phyloP scores from a whole-genome alignment of 2,329 filamentous ascomycete species.

The Claviceps pazoutovae region DNA sequence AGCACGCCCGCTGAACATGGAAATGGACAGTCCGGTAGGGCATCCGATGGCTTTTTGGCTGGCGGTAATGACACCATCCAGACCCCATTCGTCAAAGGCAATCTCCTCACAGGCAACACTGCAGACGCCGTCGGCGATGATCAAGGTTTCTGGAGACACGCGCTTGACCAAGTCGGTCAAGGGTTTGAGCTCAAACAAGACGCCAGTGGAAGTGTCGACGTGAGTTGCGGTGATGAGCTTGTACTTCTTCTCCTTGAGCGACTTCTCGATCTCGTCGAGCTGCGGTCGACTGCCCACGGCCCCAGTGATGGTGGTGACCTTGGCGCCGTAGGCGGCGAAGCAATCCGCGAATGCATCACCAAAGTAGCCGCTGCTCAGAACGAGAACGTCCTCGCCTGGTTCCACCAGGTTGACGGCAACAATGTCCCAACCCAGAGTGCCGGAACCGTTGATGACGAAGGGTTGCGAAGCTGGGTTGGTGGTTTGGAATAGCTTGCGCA shows the following conservation, averaged over 20 bases:
- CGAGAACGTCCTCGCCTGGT: conserved; percentile 76
- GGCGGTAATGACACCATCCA: conserved; percentile 87
- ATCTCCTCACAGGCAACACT: conserved; percentile 95
- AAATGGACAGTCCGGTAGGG: conserved; percentile 84
- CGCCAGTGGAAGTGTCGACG: conserved; percentile 93
- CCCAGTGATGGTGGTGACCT: conserved; percentile 78
- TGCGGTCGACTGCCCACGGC: conserved; percentile 80
- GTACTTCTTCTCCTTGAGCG: conserved; percentile 80
- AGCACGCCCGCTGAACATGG: conserved; percentile 83
- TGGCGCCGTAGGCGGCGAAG: conserved; percentile 78
- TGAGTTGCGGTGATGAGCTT: conserved; percentile 92
- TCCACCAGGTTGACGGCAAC: conserved; percentile 90
- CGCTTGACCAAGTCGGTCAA: conserved; percentile 70
- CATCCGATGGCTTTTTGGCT: conserved; percentile 95
- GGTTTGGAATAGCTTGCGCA: conserved; percentile 90
- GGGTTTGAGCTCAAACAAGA: conserved; percentile 78
- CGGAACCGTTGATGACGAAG: conserved; percentile 85
- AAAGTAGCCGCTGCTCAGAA: conserved; percentile 95
- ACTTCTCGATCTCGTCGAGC: conserved; percentile 74
- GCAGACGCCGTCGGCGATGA: conserved; percentile 94
- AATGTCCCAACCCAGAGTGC: conserved; percentile 92
- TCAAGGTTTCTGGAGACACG: conserved; percentile 79
- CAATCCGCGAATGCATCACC: conserved; percentile 90
- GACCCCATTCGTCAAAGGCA: conserved; percentile 83
- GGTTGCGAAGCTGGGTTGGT: conserved; percentile 71